Evolutionary conservation across 1,284 basidiomycete genomes (phyloP), one percentile per base, ranked within the genome.

Genomic region (Omphalotus olearius): DNA sequence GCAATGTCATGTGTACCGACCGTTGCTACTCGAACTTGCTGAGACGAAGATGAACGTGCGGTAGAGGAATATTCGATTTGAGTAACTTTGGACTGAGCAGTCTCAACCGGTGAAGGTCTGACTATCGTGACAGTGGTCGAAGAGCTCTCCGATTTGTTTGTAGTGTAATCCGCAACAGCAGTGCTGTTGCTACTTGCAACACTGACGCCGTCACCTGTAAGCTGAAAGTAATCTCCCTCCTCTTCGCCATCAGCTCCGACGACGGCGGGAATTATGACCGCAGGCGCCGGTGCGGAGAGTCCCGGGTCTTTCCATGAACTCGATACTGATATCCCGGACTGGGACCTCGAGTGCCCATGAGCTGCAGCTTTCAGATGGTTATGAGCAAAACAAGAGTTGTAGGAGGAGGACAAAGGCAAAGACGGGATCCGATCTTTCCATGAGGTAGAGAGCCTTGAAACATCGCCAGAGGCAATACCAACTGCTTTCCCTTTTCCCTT

Each of bases 291-390:
- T 11, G 73, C 69, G n/a, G 71, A 68, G n/a, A 71, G 63, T 26
- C 75, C 74, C 18, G 72, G 74, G 59, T 78, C 75, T 58, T 77
- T 73, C 74, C 75, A 78, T 45, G 69, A 71, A 23, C 65, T 62
- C 14, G 69, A 61, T 4, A 62, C 61, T 16, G 68, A 64, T 14
- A 66, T 45, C 17, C 69, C 67, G 20, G 67, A 70, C 46, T 66
- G 68, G 4, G 70, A 70, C 37, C 67, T 64, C 6, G 65, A 65
- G 55, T 73, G 68, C 10, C 59, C 61, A 9, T 48, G 26, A 5
- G 42, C 16, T 17, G 40, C 7, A n/a, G 45, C 17, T 20, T 45
- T 46, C 16, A 50, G 46, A 18, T 53, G 40, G 33, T 41, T 43
- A 33, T 46, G 50, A 14, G 43, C 18, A 47, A 58, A 61, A 16